phyloP scores from a whole-genome alignment of 208 protist genomes.

The Zelonia costaricensis region DNA sequence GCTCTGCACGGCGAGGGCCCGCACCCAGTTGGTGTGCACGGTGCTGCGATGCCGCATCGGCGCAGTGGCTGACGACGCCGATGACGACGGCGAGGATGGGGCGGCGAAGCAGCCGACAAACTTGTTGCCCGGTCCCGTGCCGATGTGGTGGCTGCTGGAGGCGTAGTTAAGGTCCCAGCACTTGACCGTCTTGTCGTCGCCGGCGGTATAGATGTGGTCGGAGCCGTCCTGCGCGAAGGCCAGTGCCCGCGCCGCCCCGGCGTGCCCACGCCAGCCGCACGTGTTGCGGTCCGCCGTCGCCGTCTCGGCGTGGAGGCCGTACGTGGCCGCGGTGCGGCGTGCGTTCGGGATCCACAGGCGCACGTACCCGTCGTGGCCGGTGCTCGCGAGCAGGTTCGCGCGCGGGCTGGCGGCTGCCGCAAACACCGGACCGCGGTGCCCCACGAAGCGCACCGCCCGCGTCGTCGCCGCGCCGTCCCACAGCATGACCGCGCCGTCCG shows the following conservation, averaged over 20 bases:
- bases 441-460: constrained; percentile 75
- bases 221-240: constrained; percentile 66
- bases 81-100: neutral
- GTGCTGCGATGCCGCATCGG: constrained; percentile 6
- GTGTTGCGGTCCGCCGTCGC: constrained; percentile 10
- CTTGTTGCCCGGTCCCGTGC: constrained; percentile 26
- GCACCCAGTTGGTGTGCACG: constrained; percentile 87
- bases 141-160: constrained; percentile 9
- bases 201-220: constrained; percentile 71
- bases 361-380: constrained; percentile 85
- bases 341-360: constrained; percentile 76
- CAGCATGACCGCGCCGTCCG: constrained; percentile 84
- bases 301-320: constrained; percentile 12
- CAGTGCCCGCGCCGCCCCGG: constrained; percentile 64
- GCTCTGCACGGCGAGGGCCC: constrained; percentile 57
- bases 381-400: constrained; percentile 61
- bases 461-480: constrained; percentile 78
- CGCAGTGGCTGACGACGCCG: too few species aligned
- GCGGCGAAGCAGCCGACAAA: constrained; percentile 51
- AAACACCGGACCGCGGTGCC: constrained; percentile 79
- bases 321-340: constrained; percentile 32
- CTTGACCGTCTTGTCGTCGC: constrained; percentile 89
- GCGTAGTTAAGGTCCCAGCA: constrained; percentile 61
- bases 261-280: constrained; percentile 56
- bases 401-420: constrained; percentile 50